Conservation (phyloP, 805 yeast species). For the Hanseniaspora meyeri region DNA sequence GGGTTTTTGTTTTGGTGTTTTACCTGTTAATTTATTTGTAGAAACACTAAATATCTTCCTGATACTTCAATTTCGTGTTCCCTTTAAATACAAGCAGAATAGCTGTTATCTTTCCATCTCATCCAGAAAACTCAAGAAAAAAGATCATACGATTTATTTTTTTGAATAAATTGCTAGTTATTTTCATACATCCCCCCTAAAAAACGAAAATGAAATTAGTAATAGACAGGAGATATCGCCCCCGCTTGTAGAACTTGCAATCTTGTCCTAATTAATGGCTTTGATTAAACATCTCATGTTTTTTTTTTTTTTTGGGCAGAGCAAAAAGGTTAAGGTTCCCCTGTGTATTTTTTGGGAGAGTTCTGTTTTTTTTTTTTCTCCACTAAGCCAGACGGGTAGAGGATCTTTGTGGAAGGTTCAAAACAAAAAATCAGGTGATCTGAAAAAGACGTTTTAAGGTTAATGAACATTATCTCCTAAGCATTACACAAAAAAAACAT, state of each 20-base stretch:
- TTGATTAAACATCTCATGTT: conserved; percentile 6
- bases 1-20: neutral
- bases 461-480: too few species aligned
- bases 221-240: neutral
- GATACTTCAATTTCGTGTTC: neutral
- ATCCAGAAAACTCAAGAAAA: neutral
- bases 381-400: neutral
- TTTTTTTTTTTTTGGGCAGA: neutral
- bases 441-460: neutral
- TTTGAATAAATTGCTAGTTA: neutral
- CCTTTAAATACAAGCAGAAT: neutral
- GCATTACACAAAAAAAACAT: too few species aligned
- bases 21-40: too few species aligned
- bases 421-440: conserved; percentile 3
- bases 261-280: too few species aligned
- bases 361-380: too few species aligned
- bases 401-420: neutral
- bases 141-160: neutral
- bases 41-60: too few species aligned
- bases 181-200: too few species aligned
- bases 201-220: neutral
- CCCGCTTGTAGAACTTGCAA: too few species aligned
- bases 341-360: too few species aligned
- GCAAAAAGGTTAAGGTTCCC: neutral
- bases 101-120: neutral